A percentile compares a stretch with the other conserved stretches of the same genome.
Conservation (phyloP, 2,329 filamentous ascomycete species). For the Dendryphion nanum region DNA sequence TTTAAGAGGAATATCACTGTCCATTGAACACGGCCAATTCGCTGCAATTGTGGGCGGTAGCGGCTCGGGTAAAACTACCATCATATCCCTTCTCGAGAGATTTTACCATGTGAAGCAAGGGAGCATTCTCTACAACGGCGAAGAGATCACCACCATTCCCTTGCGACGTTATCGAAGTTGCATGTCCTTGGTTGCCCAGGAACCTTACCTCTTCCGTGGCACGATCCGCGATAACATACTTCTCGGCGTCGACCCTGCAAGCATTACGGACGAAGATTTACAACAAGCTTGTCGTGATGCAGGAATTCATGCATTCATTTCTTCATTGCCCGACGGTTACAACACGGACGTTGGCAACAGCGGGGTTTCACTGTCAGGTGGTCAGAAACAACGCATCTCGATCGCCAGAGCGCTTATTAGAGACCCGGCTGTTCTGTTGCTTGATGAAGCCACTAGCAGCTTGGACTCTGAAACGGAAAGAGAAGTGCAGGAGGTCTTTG, state of each 20-base stretch:
- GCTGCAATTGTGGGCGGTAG: slow-evolving; percentile 53
- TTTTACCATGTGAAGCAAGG: slow-evolving; percentile 47
- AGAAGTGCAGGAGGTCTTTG: slow-evolving; percentile 67
- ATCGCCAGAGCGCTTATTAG: slow-evolving; percentile 69
- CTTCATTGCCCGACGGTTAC: slow-evolving; percentile 27
- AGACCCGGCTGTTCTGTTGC: slow-evolving; percentile 55
- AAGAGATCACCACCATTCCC: slow-evolving; percentile 33
- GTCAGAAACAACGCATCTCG: slow-evolving; percentile 74
- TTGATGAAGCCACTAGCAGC: slow-evolving; percentile 60
- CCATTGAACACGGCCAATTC: slow-evolving; percentile 54
- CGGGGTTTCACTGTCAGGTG: slow-evolving; percentile 66
- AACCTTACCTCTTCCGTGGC: slow-evolving; percentile 46
- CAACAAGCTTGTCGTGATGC: slow-evolving; percentile 60
- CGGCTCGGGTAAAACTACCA: slow-evolving; percentile 49
- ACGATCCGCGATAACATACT: slow-evolving; percentile 49
- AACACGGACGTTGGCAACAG: slow-evolving; percentile 22
- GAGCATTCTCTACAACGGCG: slow-evolving; percentile 35
- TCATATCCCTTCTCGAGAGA: slow-evolving; percentile 47
- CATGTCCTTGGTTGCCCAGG: slow-evolving; percentile 65
- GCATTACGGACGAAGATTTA: slow-evolving; percentile 44
- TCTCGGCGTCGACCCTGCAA: slow-evolving; percentile 43
- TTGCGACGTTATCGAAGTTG: slow-evolving; percentile 54
- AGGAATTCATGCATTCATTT: slow-evolving; percentile 30
- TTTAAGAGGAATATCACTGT: slow-evolving; percentile 55
- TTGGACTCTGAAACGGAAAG: slow-evolving; percentile 67